Evolutionary conservation across 208 protist genomes (phyloP), one percentile per base, ranked within the genome.

Genomic region (Trypanosoma vivax): DNA sequence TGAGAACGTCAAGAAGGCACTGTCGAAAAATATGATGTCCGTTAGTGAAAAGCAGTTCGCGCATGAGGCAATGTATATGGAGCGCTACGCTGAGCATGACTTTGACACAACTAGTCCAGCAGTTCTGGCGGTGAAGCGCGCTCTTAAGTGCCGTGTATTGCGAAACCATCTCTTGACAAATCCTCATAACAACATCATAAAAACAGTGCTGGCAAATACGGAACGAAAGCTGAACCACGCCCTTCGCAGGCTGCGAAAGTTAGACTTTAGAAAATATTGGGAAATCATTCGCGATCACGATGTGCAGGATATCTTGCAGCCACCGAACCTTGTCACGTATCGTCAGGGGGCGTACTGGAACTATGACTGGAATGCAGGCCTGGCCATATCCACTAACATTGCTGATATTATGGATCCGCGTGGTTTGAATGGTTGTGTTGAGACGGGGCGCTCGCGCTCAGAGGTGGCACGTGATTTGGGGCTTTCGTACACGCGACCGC

Each of bases 221-320:
- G 84, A 95, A 65, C 70, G 62, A 23, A 80, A 79, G 60, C 83
- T 95, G 11, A 77, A 79, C 21, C 75, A 87, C 60, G 61, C 79
- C 5, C 73, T 95, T 42, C 88, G 88, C 13, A 79, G 71, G 14
- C 71, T 92, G 43, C 81, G 88, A 23, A 95, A 95, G 67, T 64
- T 84, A 7, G 88, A 95, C 50, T 95, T 95, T 60, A 86, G 79
- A 43, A 66, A 73, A 28, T 95, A 95, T 56, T 95, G 88, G 88
- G 84, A 95, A 69, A 90, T 95, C 27, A 82, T 95, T 11, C 81
- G 88, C 19, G 88, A 95, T 52, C 88, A 95, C 62, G 88, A 95
- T 54, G 79, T 95, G 28, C 84, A 91, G 63, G 88, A 95, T 53
- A 65, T 92, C 18, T 60, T 92, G 37, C 88, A 95, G 65, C 88